These are phyloP conservation scores for Ustilaginoidea virens DNA, from an alignment of 2,329 filamentous ascomycete species.

Conservation along the genomic window DNA sequence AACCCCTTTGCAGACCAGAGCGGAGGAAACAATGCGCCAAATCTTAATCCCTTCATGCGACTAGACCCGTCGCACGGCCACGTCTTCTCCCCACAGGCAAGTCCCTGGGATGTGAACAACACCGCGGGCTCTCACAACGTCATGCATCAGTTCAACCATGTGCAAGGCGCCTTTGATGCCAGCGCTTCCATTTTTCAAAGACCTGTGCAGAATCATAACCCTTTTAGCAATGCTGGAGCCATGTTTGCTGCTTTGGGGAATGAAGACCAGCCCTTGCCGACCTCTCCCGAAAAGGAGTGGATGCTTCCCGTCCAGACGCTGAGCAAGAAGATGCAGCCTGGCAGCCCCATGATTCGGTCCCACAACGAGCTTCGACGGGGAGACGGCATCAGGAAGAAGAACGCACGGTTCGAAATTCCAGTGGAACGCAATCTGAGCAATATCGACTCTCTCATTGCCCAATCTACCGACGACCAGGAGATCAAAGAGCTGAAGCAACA, in stretches of 20 bases:
- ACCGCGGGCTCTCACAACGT: conserved; percentile 62
- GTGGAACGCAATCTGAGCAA: conserved; percentile 84
- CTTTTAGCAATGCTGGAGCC: conserved; percentile 37
- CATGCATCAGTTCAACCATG: conserved; percentile 47
- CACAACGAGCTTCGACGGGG: conserved; percentile 65
- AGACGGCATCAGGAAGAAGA: conserved; percentile 96
- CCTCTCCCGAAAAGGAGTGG: conserved; percentile 45
- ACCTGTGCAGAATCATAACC: conserved; percentile 34
- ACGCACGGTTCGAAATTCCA: conserved; percentile 93
- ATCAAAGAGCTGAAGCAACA: conserved; percentile 98
- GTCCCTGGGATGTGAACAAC: conserved; percentile 48
- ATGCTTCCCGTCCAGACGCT: conserved; percentile 31
- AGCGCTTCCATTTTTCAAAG: conserved; percentile 36
- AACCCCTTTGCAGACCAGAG: conserved; percentile 44
- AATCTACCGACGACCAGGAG: conserved; percentile 79
- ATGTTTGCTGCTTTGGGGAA: conserved; percentile 37
- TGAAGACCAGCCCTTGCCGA: conserved; percentile 33
- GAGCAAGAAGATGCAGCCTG: conserved; percentile 46
- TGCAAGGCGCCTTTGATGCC: conserved; percentile 40
- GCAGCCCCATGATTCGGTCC: conserved; percentile 54
- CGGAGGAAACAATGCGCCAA: conserved; percentile 36
- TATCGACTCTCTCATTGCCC: conserved; percentile 83
- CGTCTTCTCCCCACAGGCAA: conserved; percentile 22
- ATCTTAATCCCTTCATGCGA: conserved; percentile 50
- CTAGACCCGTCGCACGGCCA: conserved; percentile 35